Conservation (phyloP, 139 green algal genomes). For the Trebouxia sp. region DNA sequence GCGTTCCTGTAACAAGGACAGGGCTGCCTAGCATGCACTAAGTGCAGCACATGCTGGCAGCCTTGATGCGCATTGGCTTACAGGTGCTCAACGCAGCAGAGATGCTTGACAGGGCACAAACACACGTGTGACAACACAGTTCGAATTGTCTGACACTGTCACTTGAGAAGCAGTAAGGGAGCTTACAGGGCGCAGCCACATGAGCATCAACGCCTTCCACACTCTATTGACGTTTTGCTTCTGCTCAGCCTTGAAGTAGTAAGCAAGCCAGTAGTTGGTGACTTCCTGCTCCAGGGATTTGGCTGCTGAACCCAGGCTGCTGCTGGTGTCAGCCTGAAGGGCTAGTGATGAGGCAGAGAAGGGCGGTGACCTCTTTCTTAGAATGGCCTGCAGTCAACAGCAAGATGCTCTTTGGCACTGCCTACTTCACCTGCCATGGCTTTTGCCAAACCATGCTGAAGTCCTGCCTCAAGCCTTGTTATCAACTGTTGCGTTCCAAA, state of each 20-base stretch:
- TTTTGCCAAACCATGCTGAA: too few species aligned
- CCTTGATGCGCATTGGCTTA: too few species aligned
- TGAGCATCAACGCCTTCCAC: slow-evolving; percentile 60
- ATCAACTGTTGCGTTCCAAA: too few species aligned
- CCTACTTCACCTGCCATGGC: too few species aligned
- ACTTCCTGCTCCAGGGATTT: slow-evolving; percentile 52
- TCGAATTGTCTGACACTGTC: too few species aligned
- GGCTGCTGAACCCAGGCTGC: slow-evolving; percentile 36
- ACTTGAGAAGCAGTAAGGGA: neutral
- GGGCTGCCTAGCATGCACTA: too few species aligned
- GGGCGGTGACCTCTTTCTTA: slow-evolving; percentile 46
- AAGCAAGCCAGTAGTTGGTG: slow-evolving; percentile 61
- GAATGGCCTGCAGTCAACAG: slow-evolving; percentile 37
- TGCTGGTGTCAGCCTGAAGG: slow-evolving; percentile 20
- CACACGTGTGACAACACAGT: neutral
- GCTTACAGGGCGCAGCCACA: slow-evolving; percentile 61
- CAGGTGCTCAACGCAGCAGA: too few species aligned
- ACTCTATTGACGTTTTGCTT: neutral
- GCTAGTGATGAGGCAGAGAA: slow-evolving; percentile 45
- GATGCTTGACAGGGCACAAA: slow-evolving; percentile 20
- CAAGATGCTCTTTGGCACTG: too few species aligned
- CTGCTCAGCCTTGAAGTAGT: slow-evolving; percentile 57
- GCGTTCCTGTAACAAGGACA: too few species aligned
- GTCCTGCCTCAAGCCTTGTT: too few species aligned
- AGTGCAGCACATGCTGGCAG: too few species aligned